Conservation (phyloP, 2,329 filamentous ascomycete genomes). For the Talaromyces sp. region DNA sequence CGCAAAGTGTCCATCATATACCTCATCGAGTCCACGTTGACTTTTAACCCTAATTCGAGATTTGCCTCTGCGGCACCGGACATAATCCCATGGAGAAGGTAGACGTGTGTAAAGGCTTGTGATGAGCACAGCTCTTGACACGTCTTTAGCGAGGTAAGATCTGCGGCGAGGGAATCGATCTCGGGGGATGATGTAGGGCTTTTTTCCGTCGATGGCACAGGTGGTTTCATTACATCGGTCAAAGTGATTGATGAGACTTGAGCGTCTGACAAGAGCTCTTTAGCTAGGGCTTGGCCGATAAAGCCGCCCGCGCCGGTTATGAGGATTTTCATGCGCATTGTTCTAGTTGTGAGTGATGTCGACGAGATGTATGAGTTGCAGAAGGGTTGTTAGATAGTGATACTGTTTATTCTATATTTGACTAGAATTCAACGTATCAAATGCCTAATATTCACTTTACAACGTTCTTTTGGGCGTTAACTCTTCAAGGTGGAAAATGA, state of each 20-base stretch:
- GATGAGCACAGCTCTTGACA: constrained; percentile 8
- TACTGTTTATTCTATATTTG: background rate
- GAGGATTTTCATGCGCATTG: constrained; percentile 7
- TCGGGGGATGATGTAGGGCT: background rate
- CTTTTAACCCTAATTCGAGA: constrained; percentile 6
- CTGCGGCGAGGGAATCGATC: background rate
- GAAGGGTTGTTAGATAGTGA: background rate
- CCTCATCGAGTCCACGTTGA: constrained; percentile 10
- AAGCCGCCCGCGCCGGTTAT: constrained; percentile 11
- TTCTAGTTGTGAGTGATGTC: background rate
- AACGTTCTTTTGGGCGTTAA: background rate
- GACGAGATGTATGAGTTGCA: background rate
- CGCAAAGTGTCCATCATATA: constrained; percentile 7
- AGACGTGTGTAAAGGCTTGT: constrained; percentile 2
- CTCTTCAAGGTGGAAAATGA: background rate
- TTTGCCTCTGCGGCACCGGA: constrained; percentile 9
- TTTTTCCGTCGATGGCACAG: background rate
- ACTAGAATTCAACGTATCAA: background rate
- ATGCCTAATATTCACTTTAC: background rate
- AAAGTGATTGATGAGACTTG: constrained; percentile 10
- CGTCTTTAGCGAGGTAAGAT: background rate
- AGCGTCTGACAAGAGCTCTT: background rate
- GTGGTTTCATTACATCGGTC: background rate
- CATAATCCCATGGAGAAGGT: constrained; percentile 10
- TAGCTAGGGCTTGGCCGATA: constrained; percentile 8